These are phyloP conservation scores for Flaveria brownii DNA, from an alignment of 129 eudicot genomes.

Conservation along the genomic window DNA sequence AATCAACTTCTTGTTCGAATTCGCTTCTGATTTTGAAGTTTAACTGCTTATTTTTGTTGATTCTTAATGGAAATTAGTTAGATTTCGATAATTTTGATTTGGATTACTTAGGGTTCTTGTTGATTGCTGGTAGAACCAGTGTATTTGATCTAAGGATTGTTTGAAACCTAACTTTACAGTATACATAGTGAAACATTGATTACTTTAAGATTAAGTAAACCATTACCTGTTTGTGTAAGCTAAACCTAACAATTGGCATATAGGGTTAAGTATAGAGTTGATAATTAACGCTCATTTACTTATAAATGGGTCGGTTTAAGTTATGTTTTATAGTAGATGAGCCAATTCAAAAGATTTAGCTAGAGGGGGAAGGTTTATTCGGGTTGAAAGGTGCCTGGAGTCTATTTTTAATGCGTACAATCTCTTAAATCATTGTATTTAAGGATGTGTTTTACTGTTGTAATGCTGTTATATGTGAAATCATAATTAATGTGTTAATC, in stretches of 20 bases:
- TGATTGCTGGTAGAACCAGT: background rate
- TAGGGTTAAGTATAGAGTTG: background rate
- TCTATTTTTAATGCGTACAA: background rate
- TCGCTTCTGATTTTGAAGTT: background rate
- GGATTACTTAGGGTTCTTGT: conserved; percentile 20
- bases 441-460: background rate
- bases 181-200: background rate
- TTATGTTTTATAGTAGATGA: background rate
- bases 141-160: background rate
- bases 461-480: background rate
- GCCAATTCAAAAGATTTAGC: background rate
- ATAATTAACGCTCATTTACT: background rate
- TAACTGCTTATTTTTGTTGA: background rate
- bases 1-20: background rate
- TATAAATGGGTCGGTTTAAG: background rate
- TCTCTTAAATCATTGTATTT: background rate
- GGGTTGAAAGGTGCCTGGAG: background rate
- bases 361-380: background rate
- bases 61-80: background rate
- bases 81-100: background rate
- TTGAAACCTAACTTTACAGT: background rate
- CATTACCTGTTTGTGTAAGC: background rate
- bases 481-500: background rate
- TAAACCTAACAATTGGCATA: background rate
- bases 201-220: background rate